A percentile compares a stretch with the other conserved stretches of the same genome.
Conservation (phyloP, 2,329 filamentous ascomycete genomes). For the Paracoccidioides lutzii region DNA sequence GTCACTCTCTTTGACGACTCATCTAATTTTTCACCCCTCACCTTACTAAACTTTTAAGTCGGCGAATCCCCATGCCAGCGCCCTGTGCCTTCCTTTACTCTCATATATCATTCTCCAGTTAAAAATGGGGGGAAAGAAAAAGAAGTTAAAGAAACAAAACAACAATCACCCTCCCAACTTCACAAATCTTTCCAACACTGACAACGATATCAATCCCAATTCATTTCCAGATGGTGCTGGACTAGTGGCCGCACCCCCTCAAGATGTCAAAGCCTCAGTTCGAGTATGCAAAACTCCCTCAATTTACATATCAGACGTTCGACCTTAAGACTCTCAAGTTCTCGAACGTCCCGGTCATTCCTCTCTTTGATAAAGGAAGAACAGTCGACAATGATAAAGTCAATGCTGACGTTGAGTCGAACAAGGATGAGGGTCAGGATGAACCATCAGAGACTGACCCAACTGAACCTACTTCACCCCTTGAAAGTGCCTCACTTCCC, state of each 20-base stretch:
- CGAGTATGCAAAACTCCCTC: constrained; percentile 34
- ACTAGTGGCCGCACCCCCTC: constrained; percentile 19
- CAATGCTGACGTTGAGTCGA: constrained; percentile 22
- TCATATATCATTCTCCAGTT: constrained; percentile 10
- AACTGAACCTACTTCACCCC: constrained; percentile 2
- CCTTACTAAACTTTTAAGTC: constrained; percentile 8
- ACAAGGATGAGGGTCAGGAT: constrained; percentile 18
- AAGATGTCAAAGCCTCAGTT: constrained; percentile 24
- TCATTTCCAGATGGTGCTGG: constrained; percentile 18
- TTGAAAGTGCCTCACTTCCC: neutral
- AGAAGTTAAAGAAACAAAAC: constrained; percentile 26
- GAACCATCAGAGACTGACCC: constrained; percentile 9
- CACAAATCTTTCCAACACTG: constrained; percentile 9
- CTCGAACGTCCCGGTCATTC: constrained; percentile 25
- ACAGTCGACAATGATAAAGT: constrained; percentile 26
- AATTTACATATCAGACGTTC: constrained; percentile 31
- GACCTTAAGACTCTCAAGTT: constrained; percentile 27
- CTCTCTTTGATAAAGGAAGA: constrained; percentile 21
- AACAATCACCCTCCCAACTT: constrained; percentile 20
- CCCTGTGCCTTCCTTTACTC: constrained; percentile 3
- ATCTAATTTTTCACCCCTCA: constrained; percentile 7
- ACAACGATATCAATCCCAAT: constrained; percentile 18
- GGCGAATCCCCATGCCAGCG: constrained; percentile 7
- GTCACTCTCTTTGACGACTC: constrained; percentile 7
- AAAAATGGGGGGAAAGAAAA: constrained; percentile 22